Percentiles rank a stretch among this genome's conserved stretches.
These are phyloP conservation scores for Funneliformis caledonium DNA, from an alignment of 371 early-diverging fungal genomes.

Conservation along the genomic window DNA sequence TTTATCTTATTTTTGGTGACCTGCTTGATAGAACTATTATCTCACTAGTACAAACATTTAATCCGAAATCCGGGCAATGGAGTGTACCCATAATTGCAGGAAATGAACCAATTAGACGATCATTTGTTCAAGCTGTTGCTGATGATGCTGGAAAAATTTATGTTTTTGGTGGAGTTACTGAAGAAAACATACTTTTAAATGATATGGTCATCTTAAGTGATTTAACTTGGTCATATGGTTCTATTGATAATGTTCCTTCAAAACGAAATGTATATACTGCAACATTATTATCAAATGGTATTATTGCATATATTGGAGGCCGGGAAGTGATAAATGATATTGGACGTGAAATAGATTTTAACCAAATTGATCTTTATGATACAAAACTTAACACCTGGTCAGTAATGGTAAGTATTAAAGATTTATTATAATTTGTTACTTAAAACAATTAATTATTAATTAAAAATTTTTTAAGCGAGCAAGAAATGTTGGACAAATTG, in stretches of 20 bases:
- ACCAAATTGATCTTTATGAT: background rate
- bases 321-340: background rate
- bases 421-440: background rate
- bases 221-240: background rate
- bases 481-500: background rate
- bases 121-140: background rate
- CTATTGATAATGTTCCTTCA: background rate
- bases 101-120: background rate
- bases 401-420: background rate
- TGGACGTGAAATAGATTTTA: background rate
- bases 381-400: background rate
- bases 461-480: background rate
- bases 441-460: background rate
- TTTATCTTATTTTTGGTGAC: background rate
- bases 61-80: background rate
- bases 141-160: background rate
- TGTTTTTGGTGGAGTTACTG: background rate
- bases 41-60: background rate
- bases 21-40: background rate
- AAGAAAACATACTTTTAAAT: background rate
- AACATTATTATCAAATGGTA: background rate
- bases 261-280: background rate
- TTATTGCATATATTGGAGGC: slow-evolving; percentile 14
- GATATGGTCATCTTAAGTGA: background rate
- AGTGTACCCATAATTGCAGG: background rate